Base-by-base conservation (phyloP, 2,329 filamentous ascomycete genomes). In the Parastagonospora nodorum region DNA sequence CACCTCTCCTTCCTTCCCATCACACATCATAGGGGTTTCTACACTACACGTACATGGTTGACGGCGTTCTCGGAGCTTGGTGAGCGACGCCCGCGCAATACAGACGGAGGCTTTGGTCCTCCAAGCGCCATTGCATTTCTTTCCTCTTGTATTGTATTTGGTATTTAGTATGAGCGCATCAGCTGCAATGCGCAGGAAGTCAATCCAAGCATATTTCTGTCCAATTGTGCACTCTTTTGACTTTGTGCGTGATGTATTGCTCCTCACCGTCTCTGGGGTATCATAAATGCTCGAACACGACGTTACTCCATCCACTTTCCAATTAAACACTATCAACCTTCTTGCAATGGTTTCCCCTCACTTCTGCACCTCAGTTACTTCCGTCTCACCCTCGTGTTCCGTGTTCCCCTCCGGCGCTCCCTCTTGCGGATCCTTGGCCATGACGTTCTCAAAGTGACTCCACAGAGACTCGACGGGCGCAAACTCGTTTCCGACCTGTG, bases 391-490 rank as follows among this genome's bases (percentile, higher is more conserved):
- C 28, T 60, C 58, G 8, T 60, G 60, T 40, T 68, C 65, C 8
- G 60, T 60, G 38, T 63, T 53, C 10, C 57, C 61, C 33, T 63
- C 63, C 19, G 64, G 59, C 28, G 62, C 55, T 33, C 47, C 55
- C 43, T 60, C 83, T 9, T 55, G 73, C n/a, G 77, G 75, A 48
- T 88, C 83, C 66, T 88, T 90, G 8, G 85, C 90, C 92, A 97
- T 97, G 63, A 97, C 92, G 61, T 88, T 89, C 77, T 99, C 94
- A 69, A 99, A 97, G 67, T 96, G 91, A 33, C 90, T 95, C 94
- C 94, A 99, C 12, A 99, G 82, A 28, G 91, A 92, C 74, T 99
- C 94, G 37, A 99, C 94, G 4, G 91, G 92, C n/a, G 89, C 88
- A 76, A 99, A 97, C 69, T 99, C 94, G 75, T 96, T 96, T 32